These are phyloP conservation scores for Podaxis rugospora DNA, from an alignment of 768 basidiomycete species.

Conservation along the genomic window DNA sequence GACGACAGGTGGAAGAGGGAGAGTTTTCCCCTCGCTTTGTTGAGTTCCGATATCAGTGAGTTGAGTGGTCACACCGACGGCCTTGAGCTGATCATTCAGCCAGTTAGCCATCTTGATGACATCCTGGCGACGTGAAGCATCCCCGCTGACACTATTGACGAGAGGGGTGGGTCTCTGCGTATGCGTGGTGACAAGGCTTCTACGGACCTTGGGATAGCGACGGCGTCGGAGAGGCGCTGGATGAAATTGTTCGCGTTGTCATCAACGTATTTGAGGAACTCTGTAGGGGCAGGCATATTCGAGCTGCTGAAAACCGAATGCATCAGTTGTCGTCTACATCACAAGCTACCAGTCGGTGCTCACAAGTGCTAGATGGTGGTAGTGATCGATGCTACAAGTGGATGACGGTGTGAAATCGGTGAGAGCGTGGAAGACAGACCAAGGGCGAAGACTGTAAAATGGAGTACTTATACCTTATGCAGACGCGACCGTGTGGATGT, in stretches of 20 bases:
- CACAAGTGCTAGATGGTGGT: neutral
- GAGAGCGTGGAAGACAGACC: neutral
- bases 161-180: neutral
- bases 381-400: neutral
- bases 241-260: slow-evolving; percentile 71
- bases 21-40: slow-evolving; percentile 54
- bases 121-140: slow-evolving; percentile 65
- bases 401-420: neutral
- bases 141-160: slow-evolving; percentile 57
- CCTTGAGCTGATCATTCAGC: slow-evolving; percentile 67
- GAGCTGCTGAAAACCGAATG: neutral
- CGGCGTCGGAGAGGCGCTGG: slow-evolving; percentile 71
- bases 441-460: neutral
- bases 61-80: slow-evolving; percentile 76
- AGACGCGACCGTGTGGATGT: neutral
- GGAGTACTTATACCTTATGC: slow-evolving; percentile 4
- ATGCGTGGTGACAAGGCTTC: neutral
- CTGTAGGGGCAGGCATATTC: slow-evolving; percentile 44
- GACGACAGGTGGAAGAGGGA: slow-evolving; percentile 79
- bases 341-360: neutral
- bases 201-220: slow-evolving; percentile 74
- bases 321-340: neutral
- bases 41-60: slow-evolving; percentile 78
- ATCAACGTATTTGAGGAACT: slow-evolving; percentile 56
- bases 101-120: slow-evolving; percentile 86